Evolutionary conservation across 169 alveolate species (phyloP), one percentile per base, ranked within the genome.

Genomic region (Plasmodium falciparum): DNA sequence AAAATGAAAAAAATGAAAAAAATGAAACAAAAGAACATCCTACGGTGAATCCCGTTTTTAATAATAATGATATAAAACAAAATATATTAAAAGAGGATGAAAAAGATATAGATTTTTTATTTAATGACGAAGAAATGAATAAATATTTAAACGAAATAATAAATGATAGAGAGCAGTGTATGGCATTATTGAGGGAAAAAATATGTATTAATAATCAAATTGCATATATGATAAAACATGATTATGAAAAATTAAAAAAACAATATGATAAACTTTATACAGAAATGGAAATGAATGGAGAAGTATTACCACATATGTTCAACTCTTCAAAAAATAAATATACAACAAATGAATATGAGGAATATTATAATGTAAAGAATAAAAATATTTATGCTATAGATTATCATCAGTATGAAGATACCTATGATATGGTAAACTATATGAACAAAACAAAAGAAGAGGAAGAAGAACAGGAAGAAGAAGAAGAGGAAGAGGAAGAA

Each of bases 251-350:
- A 61, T 69, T 94, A 52, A 94, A 93, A 92, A 73, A 67, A 15
- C 88, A 75, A 11, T 93, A 93, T 73, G 96, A 94, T 47, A 89
- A 86, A 22, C 22, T 94, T 56, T 94, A 90, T 62, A 71, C 89
- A 9, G 95, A 90, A 59, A 94, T 94, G 96, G 96, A 94, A 74
- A 78, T 74, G 69, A 85, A 61, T 33, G 96, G 96, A 3, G 94
- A 92, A 89, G 63, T 93, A 20, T 93, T 95, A 12, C 93, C 91
- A 6, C 43, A 69, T 20, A 4, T 83, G 20, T 52, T 69, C 20
- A 59, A 45, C 43, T n/a, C 73, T 9, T 13, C 50, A 39, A 83
- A 33, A 49, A 63, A 58, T 33, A 70, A 62, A 50, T 69, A 59
- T 17, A 22, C 11, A 1, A 50, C 22, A 9, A 11, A 74, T 1